Conservation (phyloP, 495 filamentous ascomycete genomes). For the Pyrenopolyporus hunteri region DNA sequence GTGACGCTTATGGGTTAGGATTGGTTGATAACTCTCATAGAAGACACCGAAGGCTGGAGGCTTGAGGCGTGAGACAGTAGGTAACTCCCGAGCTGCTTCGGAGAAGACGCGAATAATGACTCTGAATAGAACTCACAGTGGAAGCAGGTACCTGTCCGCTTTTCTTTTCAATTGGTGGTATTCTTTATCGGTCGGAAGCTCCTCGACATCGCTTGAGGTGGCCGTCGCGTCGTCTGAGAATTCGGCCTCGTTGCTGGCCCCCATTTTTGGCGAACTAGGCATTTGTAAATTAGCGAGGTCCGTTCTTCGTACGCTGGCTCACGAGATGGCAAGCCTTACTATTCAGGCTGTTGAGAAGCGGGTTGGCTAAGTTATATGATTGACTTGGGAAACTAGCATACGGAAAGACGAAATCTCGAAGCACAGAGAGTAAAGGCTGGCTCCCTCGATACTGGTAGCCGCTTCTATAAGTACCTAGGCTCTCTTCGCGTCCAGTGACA, state of each 20-base stretch:
- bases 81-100: not conserved
- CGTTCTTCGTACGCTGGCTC: no score
- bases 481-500: not conserved
- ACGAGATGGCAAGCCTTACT: no score
- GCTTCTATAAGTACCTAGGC: not conserved
- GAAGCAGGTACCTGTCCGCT: conserved; percentile 33
- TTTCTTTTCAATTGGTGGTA: conserved; percentile 30
- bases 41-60: no score
- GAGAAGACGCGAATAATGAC: not conserved
- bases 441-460: not conserved
- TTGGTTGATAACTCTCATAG: not conserved
- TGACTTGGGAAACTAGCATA: no score
- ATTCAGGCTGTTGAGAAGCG: no score
- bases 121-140: conserved; percentile 10
- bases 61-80: no score
- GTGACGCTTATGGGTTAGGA: no score
- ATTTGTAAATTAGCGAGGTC: no score
- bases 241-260: conserved; percentile 1
- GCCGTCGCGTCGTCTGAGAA: not conserved
- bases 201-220: not conserved
- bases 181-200: conserved; percentile 23
- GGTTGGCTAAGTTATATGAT: no score
- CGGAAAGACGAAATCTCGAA: no score
- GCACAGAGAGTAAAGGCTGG: no score
- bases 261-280: conserved; percentile 12